Evolutionary conservation across 202 grass and related monocot species (phyloP), one percentile per base, ranked within the genome.

Genomic region (Zizania palustris): DNA sequence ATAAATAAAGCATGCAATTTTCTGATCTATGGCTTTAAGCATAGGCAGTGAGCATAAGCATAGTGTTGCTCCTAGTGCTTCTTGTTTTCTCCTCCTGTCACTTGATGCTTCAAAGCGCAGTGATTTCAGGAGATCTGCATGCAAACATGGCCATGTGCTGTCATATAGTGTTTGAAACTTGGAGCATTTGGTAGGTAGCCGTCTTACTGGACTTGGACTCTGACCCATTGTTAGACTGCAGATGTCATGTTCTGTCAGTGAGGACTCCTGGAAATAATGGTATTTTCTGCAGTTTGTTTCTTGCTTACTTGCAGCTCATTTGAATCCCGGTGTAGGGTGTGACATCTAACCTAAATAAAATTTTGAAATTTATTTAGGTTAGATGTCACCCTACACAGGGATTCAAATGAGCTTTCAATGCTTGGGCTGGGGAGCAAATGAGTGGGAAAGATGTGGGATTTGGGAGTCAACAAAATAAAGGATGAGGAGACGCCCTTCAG

Each of bases 31-130:
- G 16, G 72, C 78, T 48, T n/a, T n/a, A n/a, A n/a, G n/a, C n/a
- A n/a, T 63, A 76, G 68, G 73, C 57, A 76, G 56, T 19, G 89
- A 91, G 34, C 67, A 82, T 78, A 63, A 92, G 16, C 74, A 56
- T 11, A 36, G 73, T 85, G 40, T 88, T 87, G 65, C 40, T 81
- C 21, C 41, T 88, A 75, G 87, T 85, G 7, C 15, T 57, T 59
- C 41, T 21, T 45, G 28, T 55, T 8, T 60, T 42, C 16, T 44
- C 55, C 37, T 1, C 6, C 34, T 3, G 7, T 63, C 10, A 18
- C 21, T 43, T 62, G 69, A 60, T 69, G 7, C 15, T 69, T 37
- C 59, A 43, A 11, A 64, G 15, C 42, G 59, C 4, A 21, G 59
- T n/a, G 14, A 1, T 60, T 68, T 38, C 73, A 11, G 39, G 60